Conservation (phyloP, 768 basidiomycete genomes). For the Multifurca ochricompacta region DNA sequence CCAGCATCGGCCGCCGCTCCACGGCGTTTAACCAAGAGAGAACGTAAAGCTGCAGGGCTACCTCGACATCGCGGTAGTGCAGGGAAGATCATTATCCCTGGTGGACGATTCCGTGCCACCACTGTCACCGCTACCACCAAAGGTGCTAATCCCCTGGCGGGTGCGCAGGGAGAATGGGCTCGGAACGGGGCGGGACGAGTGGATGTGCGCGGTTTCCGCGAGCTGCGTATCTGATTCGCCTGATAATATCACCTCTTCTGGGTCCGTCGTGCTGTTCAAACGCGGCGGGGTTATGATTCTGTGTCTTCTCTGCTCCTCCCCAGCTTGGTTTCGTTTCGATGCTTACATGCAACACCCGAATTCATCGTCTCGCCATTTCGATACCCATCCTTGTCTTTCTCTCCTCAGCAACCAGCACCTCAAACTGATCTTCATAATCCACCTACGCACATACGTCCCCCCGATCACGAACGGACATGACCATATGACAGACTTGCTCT, state of each 20-base stretch:
- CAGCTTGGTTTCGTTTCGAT: not conserved
- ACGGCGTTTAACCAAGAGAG: conserved; percentile 48
- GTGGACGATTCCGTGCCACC: conserved; percentile 41
- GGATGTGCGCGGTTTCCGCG: conserved; percentile 71
- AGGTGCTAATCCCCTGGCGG: conserved; percentile 23
- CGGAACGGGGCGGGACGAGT: conserved; percentile 64
- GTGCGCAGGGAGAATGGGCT: conserved; percentile 46
- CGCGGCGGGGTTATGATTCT: not conserved
- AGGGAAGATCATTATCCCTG: conserved; percentile 58
- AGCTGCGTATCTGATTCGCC: conserved; percentile 53
- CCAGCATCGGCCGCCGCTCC: conserved; percentile 27
- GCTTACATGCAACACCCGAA: conserved; percentile 3
- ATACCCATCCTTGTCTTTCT: not conserved
- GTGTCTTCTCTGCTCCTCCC: not conserved
- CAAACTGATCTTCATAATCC: not conserved
- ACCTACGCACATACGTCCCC: conserved; percentile 4
- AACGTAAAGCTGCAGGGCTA: conserved; percentile 61
- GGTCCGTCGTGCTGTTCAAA: not conserved
- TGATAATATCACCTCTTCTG: not conserved
- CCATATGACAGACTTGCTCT: conserved; percentile 7
- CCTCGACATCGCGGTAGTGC: conserved; percentile 46
- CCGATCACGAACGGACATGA: conserved; percentile 6
- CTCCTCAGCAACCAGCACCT: not conserved
- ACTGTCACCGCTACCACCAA: conserved; percentile 23
- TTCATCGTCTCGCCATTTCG: not conserved